A percentile compares a stretch with the other conserved stretches of the same genome.
phyloP scores from a whole-genome alignment of 106 monocot species.

The Dendrobium huoshanense region DNA sequence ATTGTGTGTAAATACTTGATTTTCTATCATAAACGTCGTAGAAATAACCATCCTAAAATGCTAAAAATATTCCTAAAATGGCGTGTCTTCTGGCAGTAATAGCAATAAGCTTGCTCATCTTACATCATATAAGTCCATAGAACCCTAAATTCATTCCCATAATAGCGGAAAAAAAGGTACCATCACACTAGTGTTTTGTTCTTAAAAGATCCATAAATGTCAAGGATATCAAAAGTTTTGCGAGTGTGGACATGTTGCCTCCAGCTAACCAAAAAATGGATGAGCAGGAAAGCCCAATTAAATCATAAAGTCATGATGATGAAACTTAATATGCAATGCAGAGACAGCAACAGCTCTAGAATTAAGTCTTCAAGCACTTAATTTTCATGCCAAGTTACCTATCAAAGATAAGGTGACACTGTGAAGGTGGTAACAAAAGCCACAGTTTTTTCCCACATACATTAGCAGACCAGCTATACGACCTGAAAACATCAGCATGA shows the following conservation, averaged over 20 bases:
- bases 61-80: neutral
- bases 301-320: neutral
- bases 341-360: neutral
- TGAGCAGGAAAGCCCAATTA: neutral
- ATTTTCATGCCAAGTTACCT: constrained; percentile 30
- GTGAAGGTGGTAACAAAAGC: constrained; percentile 79
- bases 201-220: neutral
- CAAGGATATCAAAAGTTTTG: neutral
- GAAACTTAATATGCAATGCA: neutral
- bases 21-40: no score
- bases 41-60: neutral
- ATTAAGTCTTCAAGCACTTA: neutral
- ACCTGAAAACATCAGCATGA: constrained; percentile 99
- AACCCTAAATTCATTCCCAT: neutral
- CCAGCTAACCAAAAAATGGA: neutral
- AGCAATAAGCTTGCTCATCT: neutral
- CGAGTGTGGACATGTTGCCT: neutral
- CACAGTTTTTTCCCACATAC: constrained; percentile 86
- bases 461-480: constrained; percentile 99
- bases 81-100: neutral
- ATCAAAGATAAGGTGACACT: constrained; percentile 71
- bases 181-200: neutral
- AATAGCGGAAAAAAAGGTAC: neutral
- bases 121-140: neutral
- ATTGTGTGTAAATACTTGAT: neutral